phyloP scores from a whole-genome alignment of 2,329 filamentous ascomycete genomes.

The Sarocladium oryzae region DNA sequence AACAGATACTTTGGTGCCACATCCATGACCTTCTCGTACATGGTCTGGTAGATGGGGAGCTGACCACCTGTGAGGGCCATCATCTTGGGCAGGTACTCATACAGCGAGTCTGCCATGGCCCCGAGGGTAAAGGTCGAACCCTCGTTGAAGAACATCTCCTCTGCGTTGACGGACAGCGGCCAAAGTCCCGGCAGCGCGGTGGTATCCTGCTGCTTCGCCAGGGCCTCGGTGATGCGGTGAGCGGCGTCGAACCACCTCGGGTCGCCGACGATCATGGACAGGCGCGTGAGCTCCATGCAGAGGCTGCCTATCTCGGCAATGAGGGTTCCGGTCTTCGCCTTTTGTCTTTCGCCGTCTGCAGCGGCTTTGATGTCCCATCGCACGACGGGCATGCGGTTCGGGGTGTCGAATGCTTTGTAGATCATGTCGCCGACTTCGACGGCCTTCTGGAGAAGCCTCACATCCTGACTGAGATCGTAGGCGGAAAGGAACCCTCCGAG shows the following conservation, averaged over 20 bases:
- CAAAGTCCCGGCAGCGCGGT: slow-evolving; percentile 73
- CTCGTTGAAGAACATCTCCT: slow-evolving; percentile 44
- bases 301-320: slow-evolving; percentile 55
- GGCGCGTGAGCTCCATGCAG: slow-evolving; percentile 66
- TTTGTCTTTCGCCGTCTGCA: slow-evolving; percentile 34
- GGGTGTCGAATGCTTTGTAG: slow-evolving; percentile 48
- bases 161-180: slow-evolving; percentile 57
- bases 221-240: slow-evolving; percentile 62
- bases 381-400: slow-evolving; percentile 43
- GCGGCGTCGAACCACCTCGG: slow-evolving; percentile 73
- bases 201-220: slow-evolving; percentile 61
- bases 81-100: slow-evolving; percentile 57
- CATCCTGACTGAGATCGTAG: slow-evolving; percentile 42
- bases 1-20: slow-evolving; percentile 56
- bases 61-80: slow-evolving; percentile 60
- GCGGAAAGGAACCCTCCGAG: slow-evolving; percentile 45
- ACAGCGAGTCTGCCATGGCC: slow-evolving; percentile 49
- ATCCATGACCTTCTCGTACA: slow-evolving; percentile 62
- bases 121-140: slow-evolving; percentile 43
- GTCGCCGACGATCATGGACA: slow-evolving; percentile 67
- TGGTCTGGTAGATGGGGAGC: slow-evolving; percentile 51
- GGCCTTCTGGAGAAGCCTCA: slow-evolving; percentile 41
- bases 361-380: slow-evolving; percentile 39
- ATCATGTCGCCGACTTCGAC: slow-evolving; percentile 48
- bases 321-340: slow-evolving; percentile 42